phyloP scores from a whole-genome alignment of 2,329 filamentous ascomycete genomes.

The Tolypocladium guangdongense region DNA sequence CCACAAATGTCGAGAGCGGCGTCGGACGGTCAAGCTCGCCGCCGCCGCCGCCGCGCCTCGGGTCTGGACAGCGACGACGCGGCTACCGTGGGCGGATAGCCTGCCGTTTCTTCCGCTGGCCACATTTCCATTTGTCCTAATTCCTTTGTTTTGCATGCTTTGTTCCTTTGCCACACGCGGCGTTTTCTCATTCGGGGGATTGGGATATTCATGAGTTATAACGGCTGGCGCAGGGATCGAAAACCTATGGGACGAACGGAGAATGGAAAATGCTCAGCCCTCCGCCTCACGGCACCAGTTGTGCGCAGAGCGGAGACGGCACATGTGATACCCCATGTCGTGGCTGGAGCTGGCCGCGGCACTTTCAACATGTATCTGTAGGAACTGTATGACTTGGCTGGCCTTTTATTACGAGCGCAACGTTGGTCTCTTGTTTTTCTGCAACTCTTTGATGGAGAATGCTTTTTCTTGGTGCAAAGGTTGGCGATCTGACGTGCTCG shows the following conservation, averaged over 20 bases:
- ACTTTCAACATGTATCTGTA: neutral
- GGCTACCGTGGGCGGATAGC: slow-evolving; percentile 5
- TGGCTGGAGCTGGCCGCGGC: neutral
- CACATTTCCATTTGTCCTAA: neutral
- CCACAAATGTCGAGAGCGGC: slow-evolving; percentile 15
- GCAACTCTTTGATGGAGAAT: neutral
- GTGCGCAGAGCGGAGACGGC: neutral
- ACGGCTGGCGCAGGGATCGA: neutral
- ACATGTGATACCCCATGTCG: neutral
- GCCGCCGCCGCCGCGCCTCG: neutral
- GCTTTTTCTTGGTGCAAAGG: neutral
- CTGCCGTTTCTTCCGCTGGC: neutral
- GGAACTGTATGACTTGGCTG: neutral
- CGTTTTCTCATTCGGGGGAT: neutral
- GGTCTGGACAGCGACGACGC: slow-evolving; percentile 5
- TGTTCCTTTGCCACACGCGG: neutral
- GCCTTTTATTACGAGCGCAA: neutral
- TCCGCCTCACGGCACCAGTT: neutral
- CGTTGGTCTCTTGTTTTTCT: neutral
- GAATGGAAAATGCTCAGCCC: neutral
- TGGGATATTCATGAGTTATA: neutral
- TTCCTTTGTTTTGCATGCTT: neutral
- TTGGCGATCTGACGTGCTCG: neutral
- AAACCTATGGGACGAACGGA: neutral
- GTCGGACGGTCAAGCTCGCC: slow-evolving; percentile 10